Conservation (phyloP, 805 yeast species). For the Candida krabiensis region DNA sequence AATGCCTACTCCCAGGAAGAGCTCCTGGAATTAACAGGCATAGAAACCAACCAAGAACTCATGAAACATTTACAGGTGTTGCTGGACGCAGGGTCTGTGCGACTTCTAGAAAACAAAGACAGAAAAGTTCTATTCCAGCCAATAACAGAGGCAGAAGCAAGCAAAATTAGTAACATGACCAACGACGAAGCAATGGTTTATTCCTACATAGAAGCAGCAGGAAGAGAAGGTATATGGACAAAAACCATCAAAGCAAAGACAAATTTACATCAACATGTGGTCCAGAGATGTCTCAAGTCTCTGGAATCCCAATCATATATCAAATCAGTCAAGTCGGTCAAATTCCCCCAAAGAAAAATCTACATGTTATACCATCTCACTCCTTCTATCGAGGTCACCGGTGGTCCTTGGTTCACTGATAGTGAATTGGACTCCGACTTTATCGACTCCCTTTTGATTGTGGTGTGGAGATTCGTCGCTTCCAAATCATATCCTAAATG, state of each 20-base stretch:
- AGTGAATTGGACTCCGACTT: conserved; percentile 93
- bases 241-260: conserved; percentile 86
- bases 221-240: conserved; percentile 96
- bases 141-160: conserved; percentile 70
- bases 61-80: conserved; percentile 46
- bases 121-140: conserved; percentile 71
- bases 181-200: conserved; percentile 90
- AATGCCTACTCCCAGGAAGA: conserved; percentile 68
- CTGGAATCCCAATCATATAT: conserved; percentile 80
- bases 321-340: conserved; percentile 87
- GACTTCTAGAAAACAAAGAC: conserved; percentile 63
- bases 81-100: conserved; percentile 53
- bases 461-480: conserved; percentile 85
- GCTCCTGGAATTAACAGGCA: conserved; percentile 49
- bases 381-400: conserved; percentile 94
- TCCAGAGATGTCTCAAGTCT: conserved; percentile 74
- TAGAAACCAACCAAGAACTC: conserved; percentile 41
- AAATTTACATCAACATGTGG: conserved; percentile 89
- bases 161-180: conserved; percentile 71
- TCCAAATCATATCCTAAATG: conserved; percentile 75
- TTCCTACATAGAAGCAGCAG: conserved; percentile 87
- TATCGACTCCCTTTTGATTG: conserved; percentile 76
- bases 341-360: conserved; percentile 88
- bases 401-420: conserved; percentile 99
- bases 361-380: conserved; percentile 93